phyloP scores from a whole-genome alignment of 192 early-diverging fungal species.

The Umbelopsis isabellina region DNA sequence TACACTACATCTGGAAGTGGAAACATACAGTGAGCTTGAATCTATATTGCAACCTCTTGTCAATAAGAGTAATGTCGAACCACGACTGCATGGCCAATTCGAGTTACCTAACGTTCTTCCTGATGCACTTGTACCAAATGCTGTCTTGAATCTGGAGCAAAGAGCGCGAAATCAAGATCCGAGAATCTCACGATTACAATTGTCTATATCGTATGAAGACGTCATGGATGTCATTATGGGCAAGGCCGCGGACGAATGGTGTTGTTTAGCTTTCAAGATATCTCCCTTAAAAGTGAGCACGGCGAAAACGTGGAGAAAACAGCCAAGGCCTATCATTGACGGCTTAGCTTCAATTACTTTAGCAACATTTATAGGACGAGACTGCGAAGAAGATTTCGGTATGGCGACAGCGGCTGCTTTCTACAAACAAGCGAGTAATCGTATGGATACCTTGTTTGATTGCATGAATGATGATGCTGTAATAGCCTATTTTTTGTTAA shows the following conservation, averaged over 20 bases:
- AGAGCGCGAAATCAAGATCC: not conserved
- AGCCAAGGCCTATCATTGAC: slow-evolving; percentile 28
- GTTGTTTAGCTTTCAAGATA: slow-evolving; percentile 41
- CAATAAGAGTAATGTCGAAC: not conserved
- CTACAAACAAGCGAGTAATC: slow-evolving; percentile 34
- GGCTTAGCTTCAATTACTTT: slow-evolving; percentile 36
- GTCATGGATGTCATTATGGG: slow-evolving; percentile 25
- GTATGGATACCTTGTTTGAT: slow-evolving; percentile 40
- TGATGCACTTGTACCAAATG: not conserved
- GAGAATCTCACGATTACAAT: not conserved
- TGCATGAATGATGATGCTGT: slow-evolving; percentile 21
- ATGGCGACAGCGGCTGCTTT: slow-evolving; percentile 32
- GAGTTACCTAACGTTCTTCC: not conserved
- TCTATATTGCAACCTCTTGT: not conserved
- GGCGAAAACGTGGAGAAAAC: slow-evolving; percentile 25
- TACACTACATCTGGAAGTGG: not conserved
- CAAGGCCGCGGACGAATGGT: slow-evolving; percentile 27
- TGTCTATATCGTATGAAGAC: slow-evolving; percentile 10
- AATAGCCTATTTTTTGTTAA: slow-evolving; percentile 36
- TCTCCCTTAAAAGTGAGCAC: slow-evolving; percentile 24
- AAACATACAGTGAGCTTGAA: slow-evolving; percentile 7
- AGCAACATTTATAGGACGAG: slow-evolving; percentile 35
- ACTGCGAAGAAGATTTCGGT: slow-evolving; percentile 18
- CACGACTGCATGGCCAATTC: not conserved
- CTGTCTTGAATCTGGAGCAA: not conserved